Conservation (phyloP, 202 grass and related monocot species). For the Zizania palustris region DNA sequence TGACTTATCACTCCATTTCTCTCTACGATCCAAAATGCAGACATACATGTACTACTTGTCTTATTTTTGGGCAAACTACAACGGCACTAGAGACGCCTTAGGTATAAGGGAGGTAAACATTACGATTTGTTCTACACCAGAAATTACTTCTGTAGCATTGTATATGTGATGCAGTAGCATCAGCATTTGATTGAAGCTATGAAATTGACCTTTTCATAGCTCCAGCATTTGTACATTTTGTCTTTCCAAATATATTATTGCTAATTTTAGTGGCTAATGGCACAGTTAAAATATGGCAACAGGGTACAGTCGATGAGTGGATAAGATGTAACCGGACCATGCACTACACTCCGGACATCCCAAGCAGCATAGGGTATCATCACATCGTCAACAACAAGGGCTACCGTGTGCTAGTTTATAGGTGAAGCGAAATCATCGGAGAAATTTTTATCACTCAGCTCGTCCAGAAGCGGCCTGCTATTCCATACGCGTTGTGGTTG, state of each 20-base stretch:
- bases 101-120: conserved; percentile 55
- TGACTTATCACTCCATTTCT: background rate
- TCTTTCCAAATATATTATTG: too few relatives aligned
- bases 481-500: background rate
- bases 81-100: conserved; percentile 44
- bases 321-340: conserved; percentile 28
- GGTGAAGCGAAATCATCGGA: conserved; percentile 42
- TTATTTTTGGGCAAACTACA: conserved; percentile 53
- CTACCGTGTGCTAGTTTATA: conserved; percentile 51
- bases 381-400: conserved; percentile 44
- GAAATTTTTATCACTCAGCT: background rate
- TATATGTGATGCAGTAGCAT: background rate
- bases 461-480: background rate
- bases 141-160: background rate
- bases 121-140: background rate
- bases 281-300: background rate
- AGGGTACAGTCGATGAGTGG: conserved; percentile 48
- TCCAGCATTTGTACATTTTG: too few relatives aligned
- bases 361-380: conserved; percentile 45
- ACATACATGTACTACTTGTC: conserved; percentile 33
- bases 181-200: too few relatives aligned
- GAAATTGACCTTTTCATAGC: too few relatives aligned
- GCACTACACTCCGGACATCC: conserved; percentile 33
- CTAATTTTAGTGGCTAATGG: background rate
- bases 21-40: conserved; percentile 16